phyloP scores from a whole-genome alignment of 305 asterid genomes.

The Solanum aculeatissimum region DNA sequence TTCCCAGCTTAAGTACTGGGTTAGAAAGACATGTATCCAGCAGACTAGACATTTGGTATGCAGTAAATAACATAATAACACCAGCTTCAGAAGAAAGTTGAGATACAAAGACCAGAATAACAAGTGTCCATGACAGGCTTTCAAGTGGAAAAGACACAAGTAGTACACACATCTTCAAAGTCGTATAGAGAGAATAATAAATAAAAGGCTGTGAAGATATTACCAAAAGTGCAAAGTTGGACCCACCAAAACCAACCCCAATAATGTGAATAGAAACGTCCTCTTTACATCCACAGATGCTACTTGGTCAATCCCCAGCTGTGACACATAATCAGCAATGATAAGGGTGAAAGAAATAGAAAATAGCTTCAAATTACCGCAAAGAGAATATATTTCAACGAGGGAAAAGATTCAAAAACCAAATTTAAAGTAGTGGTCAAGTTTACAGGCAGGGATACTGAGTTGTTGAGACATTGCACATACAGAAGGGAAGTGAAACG shows the following conservation, averaged over 20 bases:
- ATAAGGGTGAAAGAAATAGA: not conserved
- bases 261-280: conserved; percentile 49
- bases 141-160: not conserved
- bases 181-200: not conserved
- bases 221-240: conserved; percentile 95
- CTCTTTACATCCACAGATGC: conserved; percentile 69
- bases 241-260: conserved; percentile 89
- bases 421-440: not conserved
- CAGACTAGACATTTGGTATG: not conserved
- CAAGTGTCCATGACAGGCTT: not conserved
- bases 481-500: not conserved
- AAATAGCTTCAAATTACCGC: not conserved
- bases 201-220: not conserved
- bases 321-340: conserved; percentile 12
- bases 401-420: not conserved
- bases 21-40: not conserved
- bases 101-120: not conserved
- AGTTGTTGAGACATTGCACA: not conserved
- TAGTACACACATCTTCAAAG: not conserved
- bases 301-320: conserved; percentile 59
- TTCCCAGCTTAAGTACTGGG: not conserved
- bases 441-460: not conserved
- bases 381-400: not conserved
- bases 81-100: not conserved
- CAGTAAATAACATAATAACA: not conserved